Evolutionary conservation across 1,284 basidiomycete species (phyloP).

Genomic region (Leccinum ponderosum): DNA sequence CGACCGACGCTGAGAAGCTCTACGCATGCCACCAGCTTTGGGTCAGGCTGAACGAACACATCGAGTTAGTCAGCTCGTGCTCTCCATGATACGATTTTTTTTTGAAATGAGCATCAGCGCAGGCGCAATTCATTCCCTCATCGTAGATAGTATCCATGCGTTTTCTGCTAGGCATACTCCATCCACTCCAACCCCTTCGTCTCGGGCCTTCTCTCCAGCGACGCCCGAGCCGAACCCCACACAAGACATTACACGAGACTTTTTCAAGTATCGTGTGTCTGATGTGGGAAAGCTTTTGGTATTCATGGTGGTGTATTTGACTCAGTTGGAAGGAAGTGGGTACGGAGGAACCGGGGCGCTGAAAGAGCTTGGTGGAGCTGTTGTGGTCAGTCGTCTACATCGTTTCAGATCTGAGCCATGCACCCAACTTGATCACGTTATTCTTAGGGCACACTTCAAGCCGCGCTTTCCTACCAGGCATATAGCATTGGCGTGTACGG

Average conservation of each 20-base stretch:
- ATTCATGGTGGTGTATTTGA: slow-evolving; percentile 46
- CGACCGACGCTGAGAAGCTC: slow-evolving; percentile 88
- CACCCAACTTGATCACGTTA: neutral
- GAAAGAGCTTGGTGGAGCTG: slow-evolving; percentile 42
- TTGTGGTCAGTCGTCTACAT: slow-evolving; percentile 53
- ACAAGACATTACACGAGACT: slow-evolving; percentile 80
- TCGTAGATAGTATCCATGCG: slow-evolving; percentile 63
- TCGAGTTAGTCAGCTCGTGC: slow-evolving; percentile 49
- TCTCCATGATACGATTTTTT: neutral
- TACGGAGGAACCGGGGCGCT: slow-evolving; percentile 24
- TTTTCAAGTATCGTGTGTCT: slow-evolving; percentile 76
- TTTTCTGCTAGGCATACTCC: slow-evolving; percentile 68
- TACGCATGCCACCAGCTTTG: slow-evolving; percentile 84
- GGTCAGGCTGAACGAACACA: slow-evolving; percentile 74
- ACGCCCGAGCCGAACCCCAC: slow-evolving; percentile 29
- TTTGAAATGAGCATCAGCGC: slow-evolving; percentile 35
- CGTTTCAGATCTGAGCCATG: neutral
- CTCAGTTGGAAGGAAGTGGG: slow-evolving; percentile 28
- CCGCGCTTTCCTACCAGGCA: slow-evolving; percentile 74
- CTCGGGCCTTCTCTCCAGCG: slow-evolving; percentile 10
- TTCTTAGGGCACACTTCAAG: slow-evolving; percentile 65
- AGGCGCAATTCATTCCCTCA: slow-evolving; percentile 53
- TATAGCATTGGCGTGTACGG: slow-evolving; percentile 77
- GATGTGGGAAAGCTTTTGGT: slow-evolving; percentile 60
- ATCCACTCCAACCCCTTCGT: slow-evolving; percentile 41